A percentile compares a stretch with the other conserved stretches of the same genome.
phyloP scores from a whole-genome alignment of 768 basidiomycete genomes.

The Phanerochaete carnosa region DNA sequence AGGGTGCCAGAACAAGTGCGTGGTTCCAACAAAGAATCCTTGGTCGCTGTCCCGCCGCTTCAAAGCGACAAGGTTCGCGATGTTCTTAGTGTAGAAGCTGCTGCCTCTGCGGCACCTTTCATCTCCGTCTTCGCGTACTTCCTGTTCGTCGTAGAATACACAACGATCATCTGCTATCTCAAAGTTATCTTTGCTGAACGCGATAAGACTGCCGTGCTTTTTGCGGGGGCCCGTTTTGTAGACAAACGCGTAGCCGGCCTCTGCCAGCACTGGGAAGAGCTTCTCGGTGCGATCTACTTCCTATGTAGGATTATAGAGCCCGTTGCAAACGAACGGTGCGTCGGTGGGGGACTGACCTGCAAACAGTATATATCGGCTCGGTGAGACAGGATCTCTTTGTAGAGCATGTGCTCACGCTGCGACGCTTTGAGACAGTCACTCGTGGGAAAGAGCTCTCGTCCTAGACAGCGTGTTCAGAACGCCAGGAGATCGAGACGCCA shows the following conservation, averaged over 20 bases:
- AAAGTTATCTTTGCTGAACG: slow-evolving; percentile 57
- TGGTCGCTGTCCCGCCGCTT: slow-evolving; percentile 36
- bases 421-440: slow-evolving; percentile 78
- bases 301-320: slow-evolving; percentile 36
- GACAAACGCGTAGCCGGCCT: slow-evolving; percentile 59
- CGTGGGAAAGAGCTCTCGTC: slow-evolving; percentile 79
- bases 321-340: not conserved
- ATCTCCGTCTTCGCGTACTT: slow-evolving; percentile 32
- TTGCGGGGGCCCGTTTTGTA: slow-evolving; percentile 73
- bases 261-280: slow-evolving; percentile 62
- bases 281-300: slow-evolving; percentile 85
- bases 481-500: not conserved
- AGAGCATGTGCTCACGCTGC: slow-evolving; percentile 73
- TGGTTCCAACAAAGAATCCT: slow-evolving; percentile 80
- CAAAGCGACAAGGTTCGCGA: slow-evolving; percentile 73
- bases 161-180: slow-evolving; percentile 39
- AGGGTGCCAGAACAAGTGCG: slow-evolving; percentile 96
- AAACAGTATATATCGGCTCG: slow-evolving; percentile 83
- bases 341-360: slow-evolving; percentile 49
- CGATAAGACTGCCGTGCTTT: slow-evolving; percentile 83
- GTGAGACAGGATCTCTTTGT: slow-evolving; percentile 68
- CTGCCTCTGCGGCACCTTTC: slow-evolving; percentile 41
- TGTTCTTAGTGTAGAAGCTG: slow-evolving; percentile 75
- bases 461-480: slow-evolving; percentile 31
- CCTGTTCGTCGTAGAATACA: slow-evolving; percentile 70